Conservation (phyloP, 106 monocot genomes). For the Acorus calamus region DNA sequence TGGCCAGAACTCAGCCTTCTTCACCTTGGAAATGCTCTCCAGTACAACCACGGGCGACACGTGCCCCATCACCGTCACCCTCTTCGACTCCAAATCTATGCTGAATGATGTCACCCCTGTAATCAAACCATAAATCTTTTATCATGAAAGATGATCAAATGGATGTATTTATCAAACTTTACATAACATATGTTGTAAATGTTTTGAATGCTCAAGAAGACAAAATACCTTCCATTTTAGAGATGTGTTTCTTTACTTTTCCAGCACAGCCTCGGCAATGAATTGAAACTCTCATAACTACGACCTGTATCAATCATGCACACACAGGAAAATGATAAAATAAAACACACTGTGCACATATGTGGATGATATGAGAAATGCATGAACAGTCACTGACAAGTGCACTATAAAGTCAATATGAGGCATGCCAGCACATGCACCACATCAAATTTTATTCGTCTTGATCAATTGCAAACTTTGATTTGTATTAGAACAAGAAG, state of each 20-base stretch:
- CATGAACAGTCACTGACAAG: no score
- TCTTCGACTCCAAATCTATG: slow-evolving; percentile 91
- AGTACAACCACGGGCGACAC: slow-evolving; percentile 85
- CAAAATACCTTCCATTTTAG: slow-evolving; percentile 4
- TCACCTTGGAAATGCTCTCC: slow-evolving; percentile 96
- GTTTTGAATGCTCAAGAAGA: neutral
- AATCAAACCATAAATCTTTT: neutral
- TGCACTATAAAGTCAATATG: no score
- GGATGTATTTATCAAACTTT: no score
- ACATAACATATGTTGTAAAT: no score
- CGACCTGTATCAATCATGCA: neutral
- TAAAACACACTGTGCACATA: no score
- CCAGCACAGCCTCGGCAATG: slow-evolving; percentile 9
- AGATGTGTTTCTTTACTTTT: slow-evolving; percentile 5
- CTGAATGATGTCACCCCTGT: slow-evolving; percentile 96
- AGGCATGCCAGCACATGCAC: no score
- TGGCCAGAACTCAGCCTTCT: slow-evolving; percentile 93
- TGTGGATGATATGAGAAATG: no score
- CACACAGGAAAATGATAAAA: no score
- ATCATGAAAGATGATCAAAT: no score
- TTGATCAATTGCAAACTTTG: no score
- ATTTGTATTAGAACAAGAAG: no score
- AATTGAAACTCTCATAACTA: slow-evolving; percentile 7
- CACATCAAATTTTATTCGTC: no score
- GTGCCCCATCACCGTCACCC: slow-evolving; percentile 96